These are phyloP conservation scores for Myxozyma sirexii DNA, from an alignment of 805 yeast genomes.

Conservation along the genomic window DNA sequence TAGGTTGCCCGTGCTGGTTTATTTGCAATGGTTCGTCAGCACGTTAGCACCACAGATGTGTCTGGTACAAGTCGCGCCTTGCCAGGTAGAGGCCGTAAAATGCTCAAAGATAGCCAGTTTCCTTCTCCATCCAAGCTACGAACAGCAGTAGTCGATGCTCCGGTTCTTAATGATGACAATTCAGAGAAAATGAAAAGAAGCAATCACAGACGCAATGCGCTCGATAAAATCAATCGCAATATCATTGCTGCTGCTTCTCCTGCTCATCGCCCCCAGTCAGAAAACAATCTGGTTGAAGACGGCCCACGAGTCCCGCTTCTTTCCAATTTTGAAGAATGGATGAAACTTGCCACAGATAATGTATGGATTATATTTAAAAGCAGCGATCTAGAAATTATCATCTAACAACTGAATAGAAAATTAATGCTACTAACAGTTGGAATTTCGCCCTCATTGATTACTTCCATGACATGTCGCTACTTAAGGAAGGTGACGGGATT, in stretches of 20 bases:
- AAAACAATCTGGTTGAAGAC: neutral
- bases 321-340: slow-evolving; percentile 73
- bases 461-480: slow-evolving; percentile 77
- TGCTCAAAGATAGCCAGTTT: slow-evolving; percentile 2
- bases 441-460: slow-evolving; percentile 88
- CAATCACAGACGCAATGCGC: slow-evolving; percentile 17
- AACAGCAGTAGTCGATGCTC: neutral
- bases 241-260: slow-evolving; percentile 21
- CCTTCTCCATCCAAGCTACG: slow-evolving; percentile 11
- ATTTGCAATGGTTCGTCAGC: slow-evolving; percentile 1
- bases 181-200: slow-evolving; percentile 20
- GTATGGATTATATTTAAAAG: slow-evolving; percentile 24
- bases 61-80: neutral
- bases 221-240: slow-evolving; percentile 18
- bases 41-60: neutral
- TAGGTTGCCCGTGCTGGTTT: neutral
- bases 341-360: slow-evolving; percentile 78
- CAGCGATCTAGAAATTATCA: neutral
- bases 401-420: slow-evolving; percentile 48
- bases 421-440: slow-evolving; percentile 86
- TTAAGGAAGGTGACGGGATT: slow-evolving; percentile 74
- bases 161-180: slow-evolving; percentile 24
- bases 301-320: slow-evolving; percentile 35
- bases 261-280: neutral
- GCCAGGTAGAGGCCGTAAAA: slow-evolving; percentile 1